A percentile compares a stretch with the other conserved stretches of the same genome.
phyloP scores from a whole-genome alignment of 2,329 filamentous ascomycete species.

The Diplocarpon mali region DNA sequence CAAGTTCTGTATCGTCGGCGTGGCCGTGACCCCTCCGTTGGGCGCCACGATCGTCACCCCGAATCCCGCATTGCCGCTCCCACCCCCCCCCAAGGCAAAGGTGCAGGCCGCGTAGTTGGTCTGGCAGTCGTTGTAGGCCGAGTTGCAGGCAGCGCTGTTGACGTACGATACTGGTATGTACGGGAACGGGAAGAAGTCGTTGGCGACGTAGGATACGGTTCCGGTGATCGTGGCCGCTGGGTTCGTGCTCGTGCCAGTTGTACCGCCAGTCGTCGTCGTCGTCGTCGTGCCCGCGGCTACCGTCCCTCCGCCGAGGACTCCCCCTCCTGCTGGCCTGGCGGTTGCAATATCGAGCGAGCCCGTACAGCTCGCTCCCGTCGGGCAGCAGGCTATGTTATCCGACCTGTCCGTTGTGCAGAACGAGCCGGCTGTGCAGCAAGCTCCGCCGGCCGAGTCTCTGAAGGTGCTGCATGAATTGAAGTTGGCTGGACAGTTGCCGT shows the following conservation, averaged over 20 bases:
- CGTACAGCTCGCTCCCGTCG: slow-evolving; percentile 26
- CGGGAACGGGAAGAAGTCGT: slow-evolving; percentile 49
- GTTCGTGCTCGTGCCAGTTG: slow-evolving; percentile 7
- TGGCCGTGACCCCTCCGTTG: slow-evolving; percentile 41
- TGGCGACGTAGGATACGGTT: slow-evolving; percentile 40
- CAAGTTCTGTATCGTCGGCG: slow-evolving; percentile 30
- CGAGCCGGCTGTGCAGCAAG: slow-evolving; percentile 25
- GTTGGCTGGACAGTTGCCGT: slow-evolving; percentile 23
- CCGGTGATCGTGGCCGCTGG: slow-evolving; percentile 8
- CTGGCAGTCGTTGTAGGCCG: slow-evolving; percentile 40
- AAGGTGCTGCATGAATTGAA: slow-evolving; percentile 26
- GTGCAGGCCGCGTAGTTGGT: slow-evolving; percentile 44
- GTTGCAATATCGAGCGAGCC: slow-evolving; percentile 18
- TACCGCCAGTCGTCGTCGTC: slow-evolving; percentile 9
- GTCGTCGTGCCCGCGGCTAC: slow-evolving; percentile 8
- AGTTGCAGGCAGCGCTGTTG: slow-evolving; percentile 40
- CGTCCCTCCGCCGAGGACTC: slow-evolving; percentile 6
- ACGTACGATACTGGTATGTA: slow-evolving; percentile 41
- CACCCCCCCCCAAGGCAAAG: slow-evolving; percentile 31
- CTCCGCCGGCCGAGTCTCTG: slow-evolving; percentile 18
- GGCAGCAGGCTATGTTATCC: slow-evolving; percentile 26
- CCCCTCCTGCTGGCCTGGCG: slow-evolving; percentile 10
- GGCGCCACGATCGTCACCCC: slow-evolving; percentile 47
- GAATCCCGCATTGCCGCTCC: slow-evolving; percentile 29
- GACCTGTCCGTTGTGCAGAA: slow-evolving; percentile 24